Conservation (phyloP, 2,329 filamentous ascomycete genomes). For the Microsporum ferrugineum region DNA sequence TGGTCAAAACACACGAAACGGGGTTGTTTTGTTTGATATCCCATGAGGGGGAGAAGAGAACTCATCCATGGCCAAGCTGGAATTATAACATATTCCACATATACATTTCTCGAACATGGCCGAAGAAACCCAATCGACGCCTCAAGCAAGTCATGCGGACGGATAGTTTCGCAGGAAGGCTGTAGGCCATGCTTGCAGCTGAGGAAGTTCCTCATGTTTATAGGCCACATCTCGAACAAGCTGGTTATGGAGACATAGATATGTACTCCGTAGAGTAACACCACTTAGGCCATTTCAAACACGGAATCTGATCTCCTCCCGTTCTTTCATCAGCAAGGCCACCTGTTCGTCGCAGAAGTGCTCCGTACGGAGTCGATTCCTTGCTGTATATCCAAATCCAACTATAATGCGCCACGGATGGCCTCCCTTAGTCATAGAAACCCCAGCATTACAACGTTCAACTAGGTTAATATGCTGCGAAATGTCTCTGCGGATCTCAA, state of each 20-base stretch:
- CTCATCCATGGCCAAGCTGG: neutral
- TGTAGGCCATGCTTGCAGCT: neutral
- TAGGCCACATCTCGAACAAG: neutral
- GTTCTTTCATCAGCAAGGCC: neutral
- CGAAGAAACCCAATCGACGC: neutral
- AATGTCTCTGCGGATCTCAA: neutral
- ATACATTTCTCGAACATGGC: neutral
- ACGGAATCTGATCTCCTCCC: neutral
- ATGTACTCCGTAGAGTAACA: neutral
- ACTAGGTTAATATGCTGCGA: neutral
- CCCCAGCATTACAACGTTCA: neutral
- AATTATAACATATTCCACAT: neutral
- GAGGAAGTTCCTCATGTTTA: neutral
- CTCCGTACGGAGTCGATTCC: neutral
- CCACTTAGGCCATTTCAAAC: neutral
- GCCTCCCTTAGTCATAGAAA: neutral
- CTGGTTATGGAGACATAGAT: too few relatives aligned
- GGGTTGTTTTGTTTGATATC: neutral
- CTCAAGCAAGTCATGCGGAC: neutral
- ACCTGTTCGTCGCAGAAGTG: neutral
- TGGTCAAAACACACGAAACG: neutral
- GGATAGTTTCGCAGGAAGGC: neutral
- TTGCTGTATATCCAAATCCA: neutral
- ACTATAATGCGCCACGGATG: neutral
- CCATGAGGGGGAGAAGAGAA: neutral